Conservation (phyloP, 331 rosid species). For the Quercus phellos region DNA sequence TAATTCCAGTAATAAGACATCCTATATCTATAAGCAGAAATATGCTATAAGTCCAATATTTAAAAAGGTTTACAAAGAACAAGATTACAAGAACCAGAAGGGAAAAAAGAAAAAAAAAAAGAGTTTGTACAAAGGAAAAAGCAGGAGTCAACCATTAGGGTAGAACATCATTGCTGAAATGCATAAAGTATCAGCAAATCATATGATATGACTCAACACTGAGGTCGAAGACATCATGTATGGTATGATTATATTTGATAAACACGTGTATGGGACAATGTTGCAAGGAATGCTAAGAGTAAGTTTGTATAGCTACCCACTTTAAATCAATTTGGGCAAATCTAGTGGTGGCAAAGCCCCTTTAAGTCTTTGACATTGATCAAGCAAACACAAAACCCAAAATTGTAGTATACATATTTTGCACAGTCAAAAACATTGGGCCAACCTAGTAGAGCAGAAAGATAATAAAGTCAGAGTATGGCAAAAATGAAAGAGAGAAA, state of each 20-base stretch:
- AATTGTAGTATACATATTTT: background rate
- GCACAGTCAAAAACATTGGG: no score
- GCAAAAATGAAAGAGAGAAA: no score
- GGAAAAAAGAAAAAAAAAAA: background rate
- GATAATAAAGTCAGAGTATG: no score
- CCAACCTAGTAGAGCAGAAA: no score
- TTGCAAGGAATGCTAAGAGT: background rate
- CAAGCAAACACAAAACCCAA: background rate
- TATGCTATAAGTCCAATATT: background rate
- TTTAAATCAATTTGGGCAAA: background rate
- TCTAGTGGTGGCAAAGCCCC: no score
- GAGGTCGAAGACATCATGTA: background rate
- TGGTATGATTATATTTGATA: background rate
- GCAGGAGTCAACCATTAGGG: background rate
- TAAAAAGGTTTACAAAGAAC: background rate
- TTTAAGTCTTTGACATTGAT: background rate
- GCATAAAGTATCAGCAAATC: background rate
- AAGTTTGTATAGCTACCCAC: background rate
- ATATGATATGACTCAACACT: background rate
- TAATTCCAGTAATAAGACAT: constrained; percentile 6
- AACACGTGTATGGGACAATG: background rate
- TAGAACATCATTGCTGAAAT: background rate
- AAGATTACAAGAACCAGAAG: background rate
- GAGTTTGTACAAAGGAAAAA: background rate
- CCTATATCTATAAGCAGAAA: background rate